These are phyloP conservation scores for Cryphonectria japonica DNA, from an alignment of 2,329 filamentous ascomycete species.

Conservation along the genomic window DNA sequence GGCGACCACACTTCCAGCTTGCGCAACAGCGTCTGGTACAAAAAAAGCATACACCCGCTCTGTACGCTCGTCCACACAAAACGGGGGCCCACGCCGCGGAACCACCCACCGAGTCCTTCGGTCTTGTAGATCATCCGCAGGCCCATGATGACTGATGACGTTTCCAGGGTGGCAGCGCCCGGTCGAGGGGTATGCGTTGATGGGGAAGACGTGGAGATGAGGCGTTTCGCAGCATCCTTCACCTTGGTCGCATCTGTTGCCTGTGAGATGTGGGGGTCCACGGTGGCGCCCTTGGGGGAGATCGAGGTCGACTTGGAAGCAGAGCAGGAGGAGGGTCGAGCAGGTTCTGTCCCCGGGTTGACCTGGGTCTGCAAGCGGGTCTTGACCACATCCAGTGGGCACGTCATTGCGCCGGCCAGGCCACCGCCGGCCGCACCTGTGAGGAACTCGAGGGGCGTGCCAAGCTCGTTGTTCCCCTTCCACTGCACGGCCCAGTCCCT, in stretches of 20 bases:
- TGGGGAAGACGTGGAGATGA: constrained; percentile 88
- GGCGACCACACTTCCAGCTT: constrained; percentile 65
- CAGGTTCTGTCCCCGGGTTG: constrained; percentile 42
- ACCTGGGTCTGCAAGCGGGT: constrained; percentile 95
- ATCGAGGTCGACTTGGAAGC: constrained; percentile 33
- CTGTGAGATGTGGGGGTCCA: constrained; percentile 31
- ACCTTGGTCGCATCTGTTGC: constrained; percentile 37
- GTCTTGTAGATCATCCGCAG: constrained; percentile 85
- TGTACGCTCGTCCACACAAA: constrained; percentile 98
- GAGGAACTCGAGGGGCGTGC: constrained; percentile 79
- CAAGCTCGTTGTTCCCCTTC: constrained; percentile 81
- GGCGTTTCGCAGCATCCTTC: constrained; percentile 61
- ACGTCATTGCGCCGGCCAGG: constrained; percentile 91
- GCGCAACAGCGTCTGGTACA: constrained; percentile 87
- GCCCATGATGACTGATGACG: constrained; percentile 85
- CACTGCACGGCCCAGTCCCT: constrained; percentile 79
- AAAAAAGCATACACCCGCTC: constrained; percentile 92
- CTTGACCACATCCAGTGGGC: constrained; percentile 96
- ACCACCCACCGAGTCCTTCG: constrained; percentile 88
- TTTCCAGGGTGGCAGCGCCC: constrained; percentile 79
- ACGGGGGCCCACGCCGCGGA: constrained; percentile 89
- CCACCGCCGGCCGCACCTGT: constrained; percentile 91
- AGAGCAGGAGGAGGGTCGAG: constrained; percentile 26
- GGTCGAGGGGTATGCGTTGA: constrained; percentile 81
- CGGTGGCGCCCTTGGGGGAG: constrained; percentile 19